Base-by-base conservation (phyloP, 73 alveolate species). In the Blepharisma japonicum region DNA sequence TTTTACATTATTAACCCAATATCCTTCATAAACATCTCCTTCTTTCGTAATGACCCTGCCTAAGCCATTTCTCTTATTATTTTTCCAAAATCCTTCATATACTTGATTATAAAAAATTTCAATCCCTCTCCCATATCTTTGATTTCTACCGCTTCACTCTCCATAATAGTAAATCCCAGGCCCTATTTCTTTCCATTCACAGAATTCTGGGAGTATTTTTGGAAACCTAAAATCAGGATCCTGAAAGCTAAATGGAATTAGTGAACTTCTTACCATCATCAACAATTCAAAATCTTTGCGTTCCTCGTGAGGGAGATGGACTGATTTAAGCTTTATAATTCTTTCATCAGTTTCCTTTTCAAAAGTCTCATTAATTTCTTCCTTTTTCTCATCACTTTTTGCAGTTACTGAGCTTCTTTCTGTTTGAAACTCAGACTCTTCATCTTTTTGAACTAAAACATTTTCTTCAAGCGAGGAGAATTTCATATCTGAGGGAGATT, bases 11-110 rank as follows among this genome's bases (percentile, higher is more conserved):
- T 61, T n/a, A 18, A 11, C 23, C 74, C 74, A 61, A 39, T 14
- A 61, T 14, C 74, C 74, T 61, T 61, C 74, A 61, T 14, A 61
- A 25, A 14, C 5, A 39, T 61, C 74, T 14, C 74, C 74, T n/a
- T 61, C 47, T 20, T 14, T 61, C 0, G 74, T 18, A 20, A 61
- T 5, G 14, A 61, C 38, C 2, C 74, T n/a, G 47, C 74, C 74
- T 9, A 61, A 25, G 11, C 74, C 74, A 61, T n/a, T 8, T 61
- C 74, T 61, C 47, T 18, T n/a, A 39, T 25, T 61, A 9, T 61
- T 61, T 61, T 9, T n/a, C 74, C 74, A 61, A 39, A 14, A 61
- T 9, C 74, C 74, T 61, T 61, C 74, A 61, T 61, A 61, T 0
- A 61, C 47, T 9, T 39, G 18, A 61, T 14, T 9, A 20, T n/a